Percentiles rank a stretch among this genome's conserved stretches.
phyloP scores from a whole-genome alignment of 768 basidiomycete species.

The Tricholoma furcatifolium region DNA sequence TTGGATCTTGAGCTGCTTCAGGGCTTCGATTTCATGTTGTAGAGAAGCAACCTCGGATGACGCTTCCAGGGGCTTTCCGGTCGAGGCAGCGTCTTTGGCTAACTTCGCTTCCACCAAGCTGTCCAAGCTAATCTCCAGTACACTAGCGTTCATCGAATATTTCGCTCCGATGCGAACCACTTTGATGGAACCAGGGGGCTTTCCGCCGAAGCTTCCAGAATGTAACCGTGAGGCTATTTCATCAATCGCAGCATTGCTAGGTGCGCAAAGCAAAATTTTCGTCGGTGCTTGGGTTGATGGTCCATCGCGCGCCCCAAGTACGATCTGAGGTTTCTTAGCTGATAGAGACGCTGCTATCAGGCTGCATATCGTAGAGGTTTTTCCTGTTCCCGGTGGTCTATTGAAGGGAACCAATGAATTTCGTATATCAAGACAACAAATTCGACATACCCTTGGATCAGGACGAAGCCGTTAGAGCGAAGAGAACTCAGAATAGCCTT shows the following conservation, averaged over 20 bases:
- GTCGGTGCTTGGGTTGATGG: slow-evolving; percentile 42
- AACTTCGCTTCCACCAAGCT: slow-evolving; percentile 78
- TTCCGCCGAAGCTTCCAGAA: slow-evolving; percentile 66
- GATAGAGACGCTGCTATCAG: slow-evolving; percentile 84
- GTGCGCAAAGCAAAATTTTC: slow-evolving; percentile 89
- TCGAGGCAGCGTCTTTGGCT: slow-evolving; percentile 38
- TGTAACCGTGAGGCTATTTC: slow-evolving; percentile 90
- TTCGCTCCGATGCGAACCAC: slow-evolving; percentile 90
- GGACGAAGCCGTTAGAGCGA: slow-evolving; percentile 69
- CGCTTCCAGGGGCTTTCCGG: slow-evolving; percentile 41
- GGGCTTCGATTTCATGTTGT: slow-evolving; percentile 64
- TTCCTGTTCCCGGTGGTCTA: slow-evolving; percentile 97
- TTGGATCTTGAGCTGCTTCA: slow-evolving; percentile 56
- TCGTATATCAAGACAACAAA: background rate
- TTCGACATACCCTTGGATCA: slow-evolving; percentile 86
- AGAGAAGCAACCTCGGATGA: slow-evolving; percentile 57
- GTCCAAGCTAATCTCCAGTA: slow-evolving; percentile 87
- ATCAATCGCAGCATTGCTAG: slow-evolving; percentile 98
- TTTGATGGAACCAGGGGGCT: slow-evolving; percentile 56
- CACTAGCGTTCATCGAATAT: slow-evolving; percentile 69
- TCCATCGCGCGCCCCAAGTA: slow-evolving; percentile 48
- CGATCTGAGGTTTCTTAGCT: slow-evolving; percentile 54
- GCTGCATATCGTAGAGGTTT: slow-evolving; percentile 96
- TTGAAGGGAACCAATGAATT: background rate
- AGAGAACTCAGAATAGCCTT: slow-evolving; percentile 80